Base-by-base conservation (phyloP, 2,329 filamentous ascomycete genomes). In the Ilyonectria mors-panacis region DNA sequence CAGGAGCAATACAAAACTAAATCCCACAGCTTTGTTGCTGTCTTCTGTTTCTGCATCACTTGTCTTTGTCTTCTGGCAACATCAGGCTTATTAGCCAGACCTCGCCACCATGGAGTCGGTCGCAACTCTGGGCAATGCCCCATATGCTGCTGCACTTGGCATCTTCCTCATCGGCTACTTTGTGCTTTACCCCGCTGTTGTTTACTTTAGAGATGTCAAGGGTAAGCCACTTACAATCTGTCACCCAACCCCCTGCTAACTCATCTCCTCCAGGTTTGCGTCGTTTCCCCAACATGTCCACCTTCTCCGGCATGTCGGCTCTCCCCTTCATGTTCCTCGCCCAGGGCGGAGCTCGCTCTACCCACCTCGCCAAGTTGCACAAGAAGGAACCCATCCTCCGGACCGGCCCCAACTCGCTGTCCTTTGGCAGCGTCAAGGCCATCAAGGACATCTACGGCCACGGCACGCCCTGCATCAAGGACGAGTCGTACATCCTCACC, bases 391-490 rank as follows among this genome's bases (percentile, higher is more conserved):
- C 77, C 1, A 63, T 78, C 6, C 65, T 78, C 1, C 71, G 77
- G 23, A 74, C 70, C 3, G 72, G 74, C 0, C 75, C 77, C 1
- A 71, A 74, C 39, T 56, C 68, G 1, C 65, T 78, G 3, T 76
- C 75, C 4, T 76, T 78, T 48, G 68, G 69, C 4, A 70, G 71
- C 1, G 70, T 69, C 2, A 62, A 70, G 19, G 76, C 74, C 6
- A 72, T 76, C 45, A 75, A 73, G 42, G 70, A 75, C 82, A 61
- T 88, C 81, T 68, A 83, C 54, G 75, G 76, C 28, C 85, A 87
- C 68, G 83, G 82, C 56, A 84, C 86, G 0, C 81, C 81, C 30
- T 87, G 85, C 70, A 80, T 77, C 44, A 88, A 88, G 68, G 86
- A 87, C 39, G 76, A 76, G 2, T 82, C 81, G 10, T 88, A 88